A percentile compares a stretch with the other conserved stretches of the same genome.
Conservation (phyloP, 768 basidiomycete species). For the Hygrophorus russula region DNA sequence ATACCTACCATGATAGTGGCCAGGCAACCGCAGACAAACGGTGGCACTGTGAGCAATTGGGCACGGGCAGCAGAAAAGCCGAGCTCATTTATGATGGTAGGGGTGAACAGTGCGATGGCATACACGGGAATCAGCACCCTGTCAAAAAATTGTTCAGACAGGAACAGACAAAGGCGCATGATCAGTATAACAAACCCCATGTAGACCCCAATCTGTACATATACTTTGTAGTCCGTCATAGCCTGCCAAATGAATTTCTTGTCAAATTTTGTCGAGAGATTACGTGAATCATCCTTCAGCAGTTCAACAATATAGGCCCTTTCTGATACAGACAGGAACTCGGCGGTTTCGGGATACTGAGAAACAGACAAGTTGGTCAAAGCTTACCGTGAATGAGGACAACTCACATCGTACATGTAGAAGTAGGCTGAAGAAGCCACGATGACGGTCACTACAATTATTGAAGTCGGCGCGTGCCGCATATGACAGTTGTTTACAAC, state of each 20-base stretch:
- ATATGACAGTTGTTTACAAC: background rate
- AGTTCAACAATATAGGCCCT: conserved; percentile 17
- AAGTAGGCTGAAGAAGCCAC: conserved; percentile 25
- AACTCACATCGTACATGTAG: conserved; percentile 25
- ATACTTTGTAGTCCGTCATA: conserved; percentile 18
- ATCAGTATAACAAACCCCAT: conserved; percentile 19
- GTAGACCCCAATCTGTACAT: conserved; percentile 15
- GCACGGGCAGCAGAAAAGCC: conserved; percentile 31
- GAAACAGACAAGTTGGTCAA: background rate
- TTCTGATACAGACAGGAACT: conserved; percentile 26
- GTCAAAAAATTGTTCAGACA: background rate
- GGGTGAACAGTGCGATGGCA: conserved; percentile 25
- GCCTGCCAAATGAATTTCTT: conserved; percentile 23
- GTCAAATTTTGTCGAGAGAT: conserved; percentile 22
- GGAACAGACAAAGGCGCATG: background rate
- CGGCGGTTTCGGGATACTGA: conserved; percentile 32
- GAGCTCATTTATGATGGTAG: conserved; percentile 22
- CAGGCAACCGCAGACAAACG: conserved; percentile 20
- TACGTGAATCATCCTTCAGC: conserved; percentile 16
- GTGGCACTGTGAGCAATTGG: conserved; percentile 25
- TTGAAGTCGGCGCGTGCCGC: too few relatives aligned
- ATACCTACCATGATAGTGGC: conserved; percentile 18
- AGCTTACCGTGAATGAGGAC: background rate
- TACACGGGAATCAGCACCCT: conserved; percentile 30
- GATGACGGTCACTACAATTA: conserved; percentile 19